Conservation (phyloP, 1,284 basidiomycete genomes). For the Anthracocystis walkeri region DNA sequence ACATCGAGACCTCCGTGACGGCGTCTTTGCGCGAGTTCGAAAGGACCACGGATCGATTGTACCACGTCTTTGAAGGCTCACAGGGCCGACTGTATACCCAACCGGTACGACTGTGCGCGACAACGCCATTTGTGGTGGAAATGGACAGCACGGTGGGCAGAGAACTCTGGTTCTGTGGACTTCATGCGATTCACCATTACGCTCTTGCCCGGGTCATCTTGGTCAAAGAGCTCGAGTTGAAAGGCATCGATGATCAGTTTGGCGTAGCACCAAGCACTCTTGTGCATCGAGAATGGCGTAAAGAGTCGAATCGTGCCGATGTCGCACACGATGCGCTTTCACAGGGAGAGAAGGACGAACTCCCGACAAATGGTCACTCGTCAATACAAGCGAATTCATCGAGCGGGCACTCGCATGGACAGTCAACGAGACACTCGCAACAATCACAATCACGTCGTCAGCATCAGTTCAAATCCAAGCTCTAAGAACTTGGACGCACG, state of each 20-base stretch:
- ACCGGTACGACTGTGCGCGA: constrained; percentile 50
- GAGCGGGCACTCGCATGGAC: constrained; percentile 13
- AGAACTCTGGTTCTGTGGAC: constrained; percentile 64
- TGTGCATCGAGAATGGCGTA: constrained; percentile 50
- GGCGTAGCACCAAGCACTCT: constrained; percentile 66
- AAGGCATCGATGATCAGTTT: constrained; percentile 51
- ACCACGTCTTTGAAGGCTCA: constrained; percentile 32
- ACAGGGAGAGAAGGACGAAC: constrained; percentile 19
- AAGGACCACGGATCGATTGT: constrained; percentile 29
- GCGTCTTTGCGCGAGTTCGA: constrained; percentile 52
- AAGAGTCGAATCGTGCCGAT: constrained; percentile 35
- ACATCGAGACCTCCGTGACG: constrained; percentile 47
- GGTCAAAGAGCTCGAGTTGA: constrained; percentile 54
- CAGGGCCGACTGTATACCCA: constrained; percentile 38
- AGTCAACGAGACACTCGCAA: not conserved
- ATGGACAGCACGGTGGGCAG: constrained; percentile 48
- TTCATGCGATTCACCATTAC: constrained; percentile 67
- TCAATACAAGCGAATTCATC: not conserved
- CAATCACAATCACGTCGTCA: constrained; percentile 6
- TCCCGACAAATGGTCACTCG: not conserved
- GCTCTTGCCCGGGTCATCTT: constrained; percentile 63
- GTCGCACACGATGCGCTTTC: constrained; percentile 13
- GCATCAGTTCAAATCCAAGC: constrained; percentile 23
- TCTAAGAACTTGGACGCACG: constrained; percentile 5
- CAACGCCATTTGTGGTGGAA: constrained; percentile 57